Conservation (phyloP, 306 rosid genomes). For the Dryas alaskensis region DNA sequence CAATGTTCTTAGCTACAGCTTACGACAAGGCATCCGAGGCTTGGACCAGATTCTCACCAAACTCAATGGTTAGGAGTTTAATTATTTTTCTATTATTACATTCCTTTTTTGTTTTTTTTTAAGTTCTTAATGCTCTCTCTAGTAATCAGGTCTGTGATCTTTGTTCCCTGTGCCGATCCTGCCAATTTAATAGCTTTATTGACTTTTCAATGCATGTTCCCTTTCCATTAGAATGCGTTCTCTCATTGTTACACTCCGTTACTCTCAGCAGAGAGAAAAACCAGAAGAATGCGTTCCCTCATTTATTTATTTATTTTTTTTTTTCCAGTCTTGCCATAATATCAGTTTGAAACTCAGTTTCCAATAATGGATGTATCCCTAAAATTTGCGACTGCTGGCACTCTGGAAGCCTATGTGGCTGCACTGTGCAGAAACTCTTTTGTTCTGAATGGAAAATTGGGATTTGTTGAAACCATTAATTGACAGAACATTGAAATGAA, state of each 20-base stretch:
- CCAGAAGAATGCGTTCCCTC: neutral
- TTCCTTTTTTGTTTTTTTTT: neutral
- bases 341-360: neutral
- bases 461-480: neutral
- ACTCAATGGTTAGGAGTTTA: conserved; percentile 45
- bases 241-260: too few relatives aligned
- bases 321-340: neutral
- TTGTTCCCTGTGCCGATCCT: neutral
- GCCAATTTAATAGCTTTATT: neutral
- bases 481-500: conserved; percentile 2
- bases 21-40: conserved; percentile 84
- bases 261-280: too few relatives aligned
- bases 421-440: neutral
- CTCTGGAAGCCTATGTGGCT: too few relatives aligned
- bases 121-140: neutral
- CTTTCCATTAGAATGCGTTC: neutral
- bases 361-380: too few relatives aligned
- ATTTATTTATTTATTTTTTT: too few relatives aligned
- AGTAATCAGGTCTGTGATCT: neutral
- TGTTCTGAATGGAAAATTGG: neutral
- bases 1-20: conserved; percentile 77
- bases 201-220: conserved; percentile 3
- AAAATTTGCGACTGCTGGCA: too few relatives aligned
- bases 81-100: conserved; percentile 12
- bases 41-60: conserved; percentile 84